Conservation (phyloP, 176 grass and related monocot genomes). For the Lolium perenne region DNA sequence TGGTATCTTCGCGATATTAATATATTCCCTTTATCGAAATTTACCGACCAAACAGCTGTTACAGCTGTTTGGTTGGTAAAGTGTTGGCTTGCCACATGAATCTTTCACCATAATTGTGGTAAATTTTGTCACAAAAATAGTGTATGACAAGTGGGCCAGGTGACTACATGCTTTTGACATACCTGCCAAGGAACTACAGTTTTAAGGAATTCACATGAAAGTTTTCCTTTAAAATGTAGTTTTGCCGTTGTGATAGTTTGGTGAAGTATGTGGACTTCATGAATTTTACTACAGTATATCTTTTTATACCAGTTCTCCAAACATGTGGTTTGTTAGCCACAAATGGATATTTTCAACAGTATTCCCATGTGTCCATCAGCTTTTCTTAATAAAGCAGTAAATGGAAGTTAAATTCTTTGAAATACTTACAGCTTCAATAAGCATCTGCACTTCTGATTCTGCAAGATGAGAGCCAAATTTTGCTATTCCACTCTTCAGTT, state of each 20-base stretch:
- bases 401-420: neutral
- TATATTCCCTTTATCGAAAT: too few relatives aligned
- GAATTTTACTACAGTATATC: neutral
- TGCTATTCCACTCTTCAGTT: conserved; percentile 81
- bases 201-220: neutral
- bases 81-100: neutral
- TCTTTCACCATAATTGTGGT: neutral
- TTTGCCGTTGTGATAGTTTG: neutral
- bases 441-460: conserved; percentile 96
- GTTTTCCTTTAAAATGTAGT: neutral
- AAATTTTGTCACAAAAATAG: neutral
- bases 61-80: neutral
- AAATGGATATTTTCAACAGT: conserved; percentile 6
- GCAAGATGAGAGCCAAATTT: conserved; percentile 97
- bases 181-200: neutral
- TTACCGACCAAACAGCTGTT: too few relatives aligned
- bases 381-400: neutral
- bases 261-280: neutral
- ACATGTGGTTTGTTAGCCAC: neutral
- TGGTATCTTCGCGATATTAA: too few relatives aligned
- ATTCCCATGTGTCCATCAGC: neutral
- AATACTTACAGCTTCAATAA: conserved; percentile 96
- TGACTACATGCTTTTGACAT: neutral
- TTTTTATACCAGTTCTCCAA: neutral
- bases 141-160: neutral